Base-by-base conservation (phyloP, 1,284 basidiomycete genomes). In the Ganoderma sinense region DNA sequence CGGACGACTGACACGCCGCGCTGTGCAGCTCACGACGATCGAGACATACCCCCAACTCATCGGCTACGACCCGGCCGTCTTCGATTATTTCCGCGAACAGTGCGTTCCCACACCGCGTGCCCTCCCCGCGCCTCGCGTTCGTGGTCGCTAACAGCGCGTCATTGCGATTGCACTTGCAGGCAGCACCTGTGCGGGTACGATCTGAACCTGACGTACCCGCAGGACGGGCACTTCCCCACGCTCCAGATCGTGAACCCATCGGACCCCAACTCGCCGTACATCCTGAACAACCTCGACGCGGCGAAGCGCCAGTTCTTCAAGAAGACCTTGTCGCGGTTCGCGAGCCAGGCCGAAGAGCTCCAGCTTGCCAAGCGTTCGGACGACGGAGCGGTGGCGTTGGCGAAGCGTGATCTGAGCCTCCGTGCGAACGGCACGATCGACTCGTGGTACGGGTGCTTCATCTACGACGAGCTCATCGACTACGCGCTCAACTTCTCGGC, bases 11-110 rank as follows among this genome's bases (percentile, higher is more conserved):
- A 51, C 20, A 18, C 13, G 26, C 33, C 33, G 18, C 31, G 72
- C 45, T 20, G 39, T 29, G 4, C 63, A 91, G 89, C 74, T 88
- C 48, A 84, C 78, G 63, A 82, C 90, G 39, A 80, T 93, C 16
- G 87, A 91, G 79, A 93, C 92, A 2, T 91, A 88, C 74, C 92
- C 92, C 1, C 91, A 93, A 78, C 80, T 94, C 39, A 91, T 93
- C 60, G 88, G 86, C 31, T 94, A 92, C 74, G 88, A 93, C 72
- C 80, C 83, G 33, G 85, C 87, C 11, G 89, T 91, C 2, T 89
- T 87, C 75, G 82, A 89, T 66, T 91, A 91, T 76, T 93, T 93
- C 80, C 84, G 85, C 73, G 82, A 87, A 73, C 90, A 92, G 91
- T 91, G 72, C 69, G 88, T 84, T 26, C n/a, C 39, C 6, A 33